These are phyloP conservation scores for Pezicula carpinea DNA, from an alignment of 2,329 filamentous ascomycete genomes.

Conservation along the genomic window DNA sequence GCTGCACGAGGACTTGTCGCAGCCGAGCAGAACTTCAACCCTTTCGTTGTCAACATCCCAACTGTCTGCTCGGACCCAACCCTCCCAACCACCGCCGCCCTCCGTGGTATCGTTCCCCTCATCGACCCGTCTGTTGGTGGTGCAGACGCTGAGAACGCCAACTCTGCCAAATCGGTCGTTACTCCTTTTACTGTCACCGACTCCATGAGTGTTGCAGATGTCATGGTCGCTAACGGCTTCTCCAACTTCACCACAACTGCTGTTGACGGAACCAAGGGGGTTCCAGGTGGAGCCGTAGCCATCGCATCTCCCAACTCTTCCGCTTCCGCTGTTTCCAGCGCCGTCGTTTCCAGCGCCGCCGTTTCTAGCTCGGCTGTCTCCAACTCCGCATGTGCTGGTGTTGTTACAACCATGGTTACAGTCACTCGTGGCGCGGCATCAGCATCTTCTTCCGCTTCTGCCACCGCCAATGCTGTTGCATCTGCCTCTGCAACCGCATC, in stretches of 20 bases:
- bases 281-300: slow-evolving; percentile 2
- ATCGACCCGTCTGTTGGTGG: slow-evolving; percentile 60
- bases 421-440: slow-evolving; percentile 7
- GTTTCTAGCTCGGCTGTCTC: slow-evolving; percentile 1
- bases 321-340: slow-evolving; percentile 7
- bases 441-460: slow-evolving; percentile 12
- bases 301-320: slow-evolving; percentile 6
- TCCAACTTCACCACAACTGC: slow-evolving; percentile 48
- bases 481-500: slow-evolving; percentile 14
- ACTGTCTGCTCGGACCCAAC: slow-evolving; percentile 59
- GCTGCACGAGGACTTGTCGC: slow-evolving; percentile 60
- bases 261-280: slow-evolving; percentile 31
- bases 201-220: slow-evolving; percentile 61
- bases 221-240: slow-evolving; percentile 59
- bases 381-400: slow-evolving; percentile 16
- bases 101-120: slow-evolving; percentile 63
- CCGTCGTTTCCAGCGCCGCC: slow-evolving; percentile 7
- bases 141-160: slow-evolving; percentile 53
- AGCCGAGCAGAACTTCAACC: slow-evolving; percentile 72
- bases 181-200: slow-evolving; percentile 49
- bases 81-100: slow-evolving; percentile 54
- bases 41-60: slow-evolving; percentile 53
- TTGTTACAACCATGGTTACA: slow-evolving; percentile 15
- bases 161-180: slow-evolving; percentile 46
- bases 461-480: slow-evolving; percentile 4